Percentiles rank a stretch among this genome's conserved stretches.
These are phyloP conservation scores for Glycine latifolia DNA, from an alignment of 306 rosid genomes.

Conservation along the genomic window DNA sequence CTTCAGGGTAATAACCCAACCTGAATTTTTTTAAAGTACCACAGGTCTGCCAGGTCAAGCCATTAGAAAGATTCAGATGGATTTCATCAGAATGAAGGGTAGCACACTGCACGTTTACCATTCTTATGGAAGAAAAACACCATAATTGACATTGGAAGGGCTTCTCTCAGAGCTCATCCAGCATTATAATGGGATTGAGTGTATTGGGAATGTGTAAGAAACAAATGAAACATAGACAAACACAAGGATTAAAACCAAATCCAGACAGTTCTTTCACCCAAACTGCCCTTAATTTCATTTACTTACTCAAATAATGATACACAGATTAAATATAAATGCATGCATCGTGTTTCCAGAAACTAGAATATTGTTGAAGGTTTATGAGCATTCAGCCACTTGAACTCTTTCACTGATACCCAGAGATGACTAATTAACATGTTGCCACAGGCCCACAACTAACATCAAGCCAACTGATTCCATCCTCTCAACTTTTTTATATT, in stretches of 20 bases:
- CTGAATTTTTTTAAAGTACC: not conserved
- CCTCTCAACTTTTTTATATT: not conserved
- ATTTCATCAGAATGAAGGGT: too few relatives aligned
- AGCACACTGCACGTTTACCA: too few relatives aligned
- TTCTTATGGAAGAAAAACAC: too few relatives aligned
- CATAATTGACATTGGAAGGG: too few relatives aligned
- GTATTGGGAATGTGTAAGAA: too few relatives aligned
- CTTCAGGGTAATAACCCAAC: not conserved
- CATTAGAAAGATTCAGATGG: not conserved
- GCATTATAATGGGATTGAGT: too few relatives aligned
- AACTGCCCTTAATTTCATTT: not conserved
- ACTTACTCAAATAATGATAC: not conserved
- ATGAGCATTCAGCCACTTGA: not conserved
- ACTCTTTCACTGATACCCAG: not conserved
- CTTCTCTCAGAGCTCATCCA: too few relatives aligned
- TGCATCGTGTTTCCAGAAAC: not conserved
- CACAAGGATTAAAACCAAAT: not conserved
- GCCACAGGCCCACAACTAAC: not conserved
- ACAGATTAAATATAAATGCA: not conserved
- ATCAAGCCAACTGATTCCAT: not conserved
- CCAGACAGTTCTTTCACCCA: too few relatives aligned
- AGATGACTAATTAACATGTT: conserved; percentile 13
- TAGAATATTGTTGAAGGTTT: not conserved
- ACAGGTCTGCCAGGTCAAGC: not conserved
- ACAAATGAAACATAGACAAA: not conserved